These are phyloP conservation scores for Pseudogymnoascus sp. DNA, from an alignment of 2,329 filamentous ascomycete species.

Conservation along the genomic window DNA sequence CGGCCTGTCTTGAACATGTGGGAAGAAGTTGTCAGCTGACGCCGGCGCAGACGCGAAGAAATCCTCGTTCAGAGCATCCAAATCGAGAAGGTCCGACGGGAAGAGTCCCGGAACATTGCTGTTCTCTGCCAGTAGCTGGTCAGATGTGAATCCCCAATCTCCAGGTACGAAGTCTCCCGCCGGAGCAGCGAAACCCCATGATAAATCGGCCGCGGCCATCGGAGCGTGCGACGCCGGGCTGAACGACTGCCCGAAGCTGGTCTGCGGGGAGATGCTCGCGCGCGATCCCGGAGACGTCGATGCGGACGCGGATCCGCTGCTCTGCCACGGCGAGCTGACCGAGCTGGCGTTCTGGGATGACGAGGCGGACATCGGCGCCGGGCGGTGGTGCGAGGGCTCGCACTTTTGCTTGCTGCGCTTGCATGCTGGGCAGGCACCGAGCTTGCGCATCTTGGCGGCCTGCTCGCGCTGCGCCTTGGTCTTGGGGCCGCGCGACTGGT, in stretches of 20 bases:
- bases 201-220: background rate
- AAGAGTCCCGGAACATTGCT: background rate
- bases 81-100: background rate
- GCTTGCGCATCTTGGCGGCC: slow-evolving; percentile 57
- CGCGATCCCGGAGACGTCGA: background rate
- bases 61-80: background rate
- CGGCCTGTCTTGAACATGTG: background rate
- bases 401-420: slow-evolving; percentile 47
- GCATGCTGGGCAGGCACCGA: slow-evolving; percentile 59
- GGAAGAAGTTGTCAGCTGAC: background rate
- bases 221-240: background rate
- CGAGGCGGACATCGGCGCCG: slow-evolving; percentile 5
- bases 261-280: background rate
- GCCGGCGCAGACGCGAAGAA: background rate
- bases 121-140: background rate
- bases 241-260: slow-evolving; percentile 1
- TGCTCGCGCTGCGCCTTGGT: slow-evolving; percentile 61
- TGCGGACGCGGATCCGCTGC: background rate
- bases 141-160: background rate
- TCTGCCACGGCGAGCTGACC: background rate
- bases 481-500: slow-evolving; percentile 54
- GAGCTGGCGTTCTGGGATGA: background rate
- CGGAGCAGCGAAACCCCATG: background rate
- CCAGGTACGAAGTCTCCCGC: background rate
- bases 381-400: slow-evolving; percentile 25